phyloP scores from a whole-genome alignment of 306 rosid species.

The Lotus japonicus region DNA sequence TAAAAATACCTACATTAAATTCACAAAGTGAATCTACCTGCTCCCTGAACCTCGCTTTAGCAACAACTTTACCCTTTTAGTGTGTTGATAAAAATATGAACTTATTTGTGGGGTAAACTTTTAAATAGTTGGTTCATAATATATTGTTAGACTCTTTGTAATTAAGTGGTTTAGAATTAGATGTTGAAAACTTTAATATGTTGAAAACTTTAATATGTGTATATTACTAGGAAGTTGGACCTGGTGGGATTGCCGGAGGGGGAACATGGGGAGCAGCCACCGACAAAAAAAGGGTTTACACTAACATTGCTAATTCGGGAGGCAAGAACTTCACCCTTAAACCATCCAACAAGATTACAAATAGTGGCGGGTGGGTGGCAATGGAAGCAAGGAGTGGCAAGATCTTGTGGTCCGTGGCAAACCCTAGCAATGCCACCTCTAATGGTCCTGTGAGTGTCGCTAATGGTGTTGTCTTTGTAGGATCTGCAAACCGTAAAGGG shows the following conservation, averaged over 20 bases:
- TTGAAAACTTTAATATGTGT: too few species aligned
- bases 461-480: constrained; percentile 49
- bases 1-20: too few species aligned
- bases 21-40: too few species aligned
- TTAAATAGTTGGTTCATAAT: too few species aligned
- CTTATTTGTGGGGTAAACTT: too few species aligned
- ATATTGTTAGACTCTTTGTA: too few species aligned
- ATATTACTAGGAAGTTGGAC: constrained; percentile 40
- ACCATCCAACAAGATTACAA: constrained; percentile 32
- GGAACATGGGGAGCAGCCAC: constrained; percentile 55
- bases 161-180: too few species aligned
- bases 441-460: constrained; percentile 49
- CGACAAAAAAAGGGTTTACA: constrained; percentile 38
- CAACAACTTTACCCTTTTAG: too few species aligned
- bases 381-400: constrained; percentile 41
- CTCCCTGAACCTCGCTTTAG: too few species aligned
- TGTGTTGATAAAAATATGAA: too few species aligned
- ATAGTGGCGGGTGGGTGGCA: constrained; percentile 60
- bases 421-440: constrained; percentile 30
- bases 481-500: constrained; percentile 37
- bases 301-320: constrained; percentile 39
- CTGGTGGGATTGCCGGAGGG: constrained; percentile 49
- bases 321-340: constrained; percentile 40
- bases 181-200: too few species aligned
- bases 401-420: constrained; percentile 43